Base-by-base conservation (phyloP, 306 rosid genomes). In the Lathyrus aphaca region DNA sequence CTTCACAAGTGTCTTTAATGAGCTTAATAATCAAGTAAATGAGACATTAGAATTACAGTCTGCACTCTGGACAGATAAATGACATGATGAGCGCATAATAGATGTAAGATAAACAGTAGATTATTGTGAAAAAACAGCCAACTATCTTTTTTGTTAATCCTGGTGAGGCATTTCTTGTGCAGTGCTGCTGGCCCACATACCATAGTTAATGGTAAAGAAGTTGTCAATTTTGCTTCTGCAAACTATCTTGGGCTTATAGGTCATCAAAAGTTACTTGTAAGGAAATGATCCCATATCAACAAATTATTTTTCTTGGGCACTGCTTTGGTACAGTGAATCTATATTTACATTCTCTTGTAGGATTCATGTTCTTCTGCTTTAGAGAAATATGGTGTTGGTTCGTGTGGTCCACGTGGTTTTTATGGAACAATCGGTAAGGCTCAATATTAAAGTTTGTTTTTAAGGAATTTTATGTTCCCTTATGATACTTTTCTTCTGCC, bases 341-440 rank as follows among this genome's bases (percentile, higher is more conserved):
- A 86, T 72, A 56, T 61, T 50, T 74, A 17, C 64, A 32, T 75
- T 65, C 68, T 55, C 58, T 71, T 71, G 81, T 84, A 95, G 99
- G 95, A 87, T 49, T 91, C 99, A 14, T 95, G 97, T 74, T 78
- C 92, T 69, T 79, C 94, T 79, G 84, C 99, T n/a, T 78, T 95
- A 82, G 95, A 86, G 81, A 95, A 95, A 87, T 95, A 95, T 44
- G 99, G 99, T 57, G 99, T 95, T 77, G 99, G 99, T 60, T 95
- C 99, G 25, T 95, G 99, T 67, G 99, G 99, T 79, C 99, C 99
- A 73, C 99, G 99, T 67, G 96, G 95, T 53, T 95, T 95, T 82
- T 95, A 95, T 80, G 99, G 97, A 74, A 91, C 96, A 62, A 91
- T 95, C 48, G 97, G 99, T 91, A 83, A 77, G 86, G 25, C 43